Percentiles rank a stretch among this genome's conserved stretches.
These are phyloP conservation scores for Pseudomassariella vexata DNA, from an alignment of 2,329 filamentous ascomycete genomes.

Conservation along the genomic window DNA sequence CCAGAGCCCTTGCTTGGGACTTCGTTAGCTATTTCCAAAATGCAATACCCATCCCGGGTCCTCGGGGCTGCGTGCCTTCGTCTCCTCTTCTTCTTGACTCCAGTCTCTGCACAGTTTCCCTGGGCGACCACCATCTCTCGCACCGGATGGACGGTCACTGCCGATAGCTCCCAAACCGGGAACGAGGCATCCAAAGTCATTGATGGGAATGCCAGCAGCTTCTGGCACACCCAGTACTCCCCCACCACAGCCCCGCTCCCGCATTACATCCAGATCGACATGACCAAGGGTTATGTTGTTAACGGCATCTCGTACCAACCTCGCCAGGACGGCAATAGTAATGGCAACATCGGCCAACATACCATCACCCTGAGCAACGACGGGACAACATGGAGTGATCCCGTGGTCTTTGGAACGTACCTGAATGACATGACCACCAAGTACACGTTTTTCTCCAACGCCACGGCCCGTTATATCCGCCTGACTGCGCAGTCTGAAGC, in stretches of 20 bases:
- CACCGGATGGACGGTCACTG: slow-evolving; percentile 20
- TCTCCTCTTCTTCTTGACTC: slow-evolving; percentile 10
- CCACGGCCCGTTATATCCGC: slow-evolving; percentile 22
- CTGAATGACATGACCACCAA: slow-evolving; percentile 21
- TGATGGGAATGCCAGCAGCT: slow-evolving; percentile 20
- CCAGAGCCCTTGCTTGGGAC: too few relatives aligned
- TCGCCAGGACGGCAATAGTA: slow-evolving; percentile 18
- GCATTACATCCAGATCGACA: slow-evolving; percentile 25
- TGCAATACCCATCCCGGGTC: too few relatives aligned
- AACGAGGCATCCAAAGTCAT: slow-evolving; percentile 22
- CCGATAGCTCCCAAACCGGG: slow-evolving; percentile 20
- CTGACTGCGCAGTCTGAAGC: slow-evolving; percentile 23
- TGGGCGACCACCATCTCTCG: slow-evolving; percentile 14
- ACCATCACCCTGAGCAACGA: slow-evolving; percentile 22
- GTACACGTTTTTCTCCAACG: slow-evolving; percentile 25
- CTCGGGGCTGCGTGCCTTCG: too few relatives aligned
- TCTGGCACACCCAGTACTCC: slow-evolving; percentile 22
- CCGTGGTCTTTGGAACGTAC: slow-evolving; percentile 23
- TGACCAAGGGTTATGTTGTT: slow-evolving; percentile 17
- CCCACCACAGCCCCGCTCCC: slow-evolving; percentile 14
- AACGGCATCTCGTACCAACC: slow-evolving; percentile 25
- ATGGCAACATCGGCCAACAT: slow-evolving; percentile 24
- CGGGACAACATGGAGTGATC: slow-evolving; percentile 17
- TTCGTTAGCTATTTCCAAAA: too few relatives aligned
- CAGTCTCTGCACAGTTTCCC: slow-evolving; percentile 11